Conservation (phyloP, 805 yeast genomes). For the Dipodascus geniculatus region DNA sequence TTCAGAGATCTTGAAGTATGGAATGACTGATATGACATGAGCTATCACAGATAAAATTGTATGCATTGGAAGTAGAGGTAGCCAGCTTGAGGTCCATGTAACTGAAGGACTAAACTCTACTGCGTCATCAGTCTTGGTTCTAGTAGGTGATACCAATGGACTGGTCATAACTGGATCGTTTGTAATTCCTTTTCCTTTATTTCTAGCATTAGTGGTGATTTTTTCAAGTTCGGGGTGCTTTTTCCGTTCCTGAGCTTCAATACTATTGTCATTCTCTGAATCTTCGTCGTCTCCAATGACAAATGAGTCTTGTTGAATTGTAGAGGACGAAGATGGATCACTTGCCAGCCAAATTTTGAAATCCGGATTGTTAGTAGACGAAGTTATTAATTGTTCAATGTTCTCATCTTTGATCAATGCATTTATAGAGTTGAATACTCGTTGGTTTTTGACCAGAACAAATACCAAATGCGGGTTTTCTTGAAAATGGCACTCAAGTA, state of each 20-base stretch:
- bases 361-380: background rate
- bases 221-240: background rate
- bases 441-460: constrained; percentile 16
- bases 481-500: constrained; percentile 18
- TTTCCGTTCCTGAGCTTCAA: background rate
- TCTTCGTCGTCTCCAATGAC: constrained; percentile 7
- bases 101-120: constrained; percentile 36
- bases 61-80: constrained; percentile 34
- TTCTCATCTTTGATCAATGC: constrained; percentile 9
- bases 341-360: background rate
- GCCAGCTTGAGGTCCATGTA: constrained; percentile 46
- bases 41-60: constrained; percentile 14
- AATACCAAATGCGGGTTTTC: constrained; percentile 18
- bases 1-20: constrained; percentile 1
- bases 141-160: background rate
- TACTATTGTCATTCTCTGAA: background rate
- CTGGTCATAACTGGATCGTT: background rate
- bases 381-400: background rate
- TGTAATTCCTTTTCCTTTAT: constrained; percentile 11
- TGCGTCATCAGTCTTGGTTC: constrained; percentile 14
- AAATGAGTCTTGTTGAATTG: background rate
- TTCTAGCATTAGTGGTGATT: background rate
- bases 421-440: constrained; percentile 11
- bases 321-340: background rate
- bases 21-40: constrained; percentile 5